A percentile compares a stretch with the other conserved stretches of the same genome.
phyloP scores from a whole-genome alignment of 257 asterid species.

The Fraxinus pennsylvanica region DNA sequence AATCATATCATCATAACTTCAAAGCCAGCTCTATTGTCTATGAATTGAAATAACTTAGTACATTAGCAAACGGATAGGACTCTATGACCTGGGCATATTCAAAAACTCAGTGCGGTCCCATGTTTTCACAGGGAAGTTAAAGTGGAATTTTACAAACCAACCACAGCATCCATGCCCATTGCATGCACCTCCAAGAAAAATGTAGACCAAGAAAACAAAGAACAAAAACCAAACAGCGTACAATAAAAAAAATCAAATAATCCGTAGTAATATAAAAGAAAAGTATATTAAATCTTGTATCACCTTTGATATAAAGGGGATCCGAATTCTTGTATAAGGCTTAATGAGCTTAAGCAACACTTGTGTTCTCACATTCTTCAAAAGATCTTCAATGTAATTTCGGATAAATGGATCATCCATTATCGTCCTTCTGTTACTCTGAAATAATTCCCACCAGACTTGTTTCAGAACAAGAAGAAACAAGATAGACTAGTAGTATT shows the following conservation, averaged over 20 bases:
- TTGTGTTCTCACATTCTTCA: conserved; percentile 94
- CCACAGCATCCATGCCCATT: not conserved
- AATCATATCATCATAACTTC: not conserved
- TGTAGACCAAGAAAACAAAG: not conserved
- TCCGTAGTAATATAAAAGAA: conserved; percentile 7
- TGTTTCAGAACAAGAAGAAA: conserved; percentile 11
- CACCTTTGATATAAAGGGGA: conserved; percentile 96
- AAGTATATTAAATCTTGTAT: not conserved
- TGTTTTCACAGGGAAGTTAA: not conserved
- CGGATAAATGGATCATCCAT: conserved; percentile 98
- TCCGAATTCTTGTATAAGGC: conserved; percentile 92
- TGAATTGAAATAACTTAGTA: not conserved
- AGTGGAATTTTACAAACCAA: not conserved
- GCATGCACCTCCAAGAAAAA: conserved; percentile 5
- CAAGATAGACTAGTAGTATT: conserved; percentile 8
- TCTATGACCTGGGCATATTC: not conserved
- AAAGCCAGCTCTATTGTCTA: not conserved
- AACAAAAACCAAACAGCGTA: not conserved
- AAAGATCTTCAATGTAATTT: conserved; percentile 96
- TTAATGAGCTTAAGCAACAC: conserved; percentile 95
- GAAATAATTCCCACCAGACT: conserved; percentile 27
- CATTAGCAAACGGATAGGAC: not conserved
- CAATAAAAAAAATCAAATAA: not conserved
- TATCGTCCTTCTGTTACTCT: conserved; percentile 96
- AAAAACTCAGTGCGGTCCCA: not conserved